A percentile compares a stretch with the other conserved stretches of the same genome.
Evolutionary conservation across 371 early-diverging fungal genomes (phyloP).

Genomic region (Coemansia sp.): DNA sequence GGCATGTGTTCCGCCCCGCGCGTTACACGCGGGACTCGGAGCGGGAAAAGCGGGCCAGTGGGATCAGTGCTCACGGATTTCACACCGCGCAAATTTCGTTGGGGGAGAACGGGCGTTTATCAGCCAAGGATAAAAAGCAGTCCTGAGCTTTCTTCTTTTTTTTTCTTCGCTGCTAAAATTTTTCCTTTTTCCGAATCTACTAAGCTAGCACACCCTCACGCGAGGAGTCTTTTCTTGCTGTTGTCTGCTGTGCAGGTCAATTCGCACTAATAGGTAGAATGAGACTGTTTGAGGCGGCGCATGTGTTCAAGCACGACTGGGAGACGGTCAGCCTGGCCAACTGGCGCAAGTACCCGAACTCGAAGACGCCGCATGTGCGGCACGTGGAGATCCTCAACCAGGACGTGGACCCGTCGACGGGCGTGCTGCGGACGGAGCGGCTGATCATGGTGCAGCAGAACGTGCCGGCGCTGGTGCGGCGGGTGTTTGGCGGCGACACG

Average conservation of each 20-base stretch:
- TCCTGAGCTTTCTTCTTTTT: background rate
- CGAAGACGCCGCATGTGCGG: constrained; percentile 83
- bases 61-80: background rate
- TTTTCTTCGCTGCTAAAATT: constrained; percentile 1
- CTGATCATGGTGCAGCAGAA: constrained; percentile 85
- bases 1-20: no score
- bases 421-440: constrained; percentile 84
- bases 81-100: background rate
- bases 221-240: background rate
- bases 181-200: background rate
- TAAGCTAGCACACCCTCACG: background rate
- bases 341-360: constrained; percentile 97
- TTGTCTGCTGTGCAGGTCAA: background rate
- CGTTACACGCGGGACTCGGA: background rate
- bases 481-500: constrained; percentile 66
- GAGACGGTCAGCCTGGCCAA: constrained; percentile 83
- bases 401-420: constrained; percentile 76
- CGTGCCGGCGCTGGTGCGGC: constrained; percentile 69
- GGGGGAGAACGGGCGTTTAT: background rate
- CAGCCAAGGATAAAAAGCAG: background rate
- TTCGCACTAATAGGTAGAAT: constrained; percentile 46
- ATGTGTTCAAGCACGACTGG: constrained; percentile 78
- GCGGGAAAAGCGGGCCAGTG: background rate
- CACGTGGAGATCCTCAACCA: constrained; percentile 87
- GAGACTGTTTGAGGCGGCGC: constrained; percentile 75